Evolutionary conservation across 2,329 filamentous ascomycete species (phyloP).

Genomic region (Cladosporium sphaerospermum): DNA sequence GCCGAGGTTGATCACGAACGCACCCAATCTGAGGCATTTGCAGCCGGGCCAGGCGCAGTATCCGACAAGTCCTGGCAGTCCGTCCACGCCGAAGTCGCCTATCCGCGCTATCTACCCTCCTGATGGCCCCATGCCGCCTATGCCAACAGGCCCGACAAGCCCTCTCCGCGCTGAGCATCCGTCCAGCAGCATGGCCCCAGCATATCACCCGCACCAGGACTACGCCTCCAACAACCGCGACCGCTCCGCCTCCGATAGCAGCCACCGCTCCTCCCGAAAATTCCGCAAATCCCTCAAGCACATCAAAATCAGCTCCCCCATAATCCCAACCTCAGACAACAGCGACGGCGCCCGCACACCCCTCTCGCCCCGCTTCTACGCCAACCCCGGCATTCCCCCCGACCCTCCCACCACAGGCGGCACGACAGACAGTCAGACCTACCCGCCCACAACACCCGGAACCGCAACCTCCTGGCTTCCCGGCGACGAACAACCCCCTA

Average conservation of each 20-base stretch:
- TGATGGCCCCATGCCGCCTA: slow-evolving; percentile 19
- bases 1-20: slow-evolving; percentile 23
- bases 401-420: slow-evolving; percentile 39
- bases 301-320: slow-evolving; percentile 52
- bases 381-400: slow-evolving; percentile 49
- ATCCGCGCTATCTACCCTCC: slow-evolving; percentile 45
- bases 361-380: slow-evolving; percentile 51
- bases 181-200: not conserved
- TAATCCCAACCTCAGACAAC: slow-evolving; percentile 35
- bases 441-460: slow-evolving; percentile 27
- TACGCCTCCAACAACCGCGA: not conserved
- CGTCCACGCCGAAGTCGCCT: slow-evolving; percentile 32
- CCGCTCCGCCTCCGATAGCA: slow-evolving; percentile 1
- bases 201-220: slow-evolving; percentile 2
- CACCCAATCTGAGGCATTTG: slow-evolving; percentile 23
- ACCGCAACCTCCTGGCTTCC: slow-evolving; percentile 20
- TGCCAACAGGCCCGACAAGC: slow-evolving; percentile 20
- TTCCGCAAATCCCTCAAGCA: slow-evolving; percentile 42
- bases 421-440: slow-evolving; percentile 23
- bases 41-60: slow-evolving; percentile 12
- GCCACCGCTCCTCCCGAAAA: slow-evolving; percentile 15
- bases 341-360: slow-evolving; percentile 46
- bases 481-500: slow-evolving; percentile 13
- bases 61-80: slow-evolving; percentile 30
- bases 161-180: slow-evolving; percentile 24